Conservation (phyloP, 441 rosid species). For the Lagerstroemia fauriei region DNA sequence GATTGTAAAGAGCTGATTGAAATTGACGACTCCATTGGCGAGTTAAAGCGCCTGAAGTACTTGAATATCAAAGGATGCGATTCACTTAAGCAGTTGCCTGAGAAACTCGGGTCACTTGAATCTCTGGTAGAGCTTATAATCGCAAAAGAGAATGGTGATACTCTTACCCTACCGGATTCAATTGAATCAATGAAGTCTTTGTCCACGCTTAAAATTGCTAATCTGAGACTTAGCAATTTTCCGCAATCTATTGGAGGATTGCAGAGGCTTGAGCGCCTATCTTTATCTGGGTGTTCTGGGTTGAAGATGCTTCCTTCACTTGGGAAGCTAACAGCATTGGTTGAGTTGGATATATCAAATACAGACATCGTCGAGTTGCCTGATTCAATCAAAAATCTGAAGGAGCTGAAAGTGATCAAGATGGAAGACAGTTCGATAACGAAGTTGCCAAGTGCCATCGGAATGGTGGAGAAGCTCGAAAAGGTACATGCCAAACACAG, state of each 20-base stretch:
- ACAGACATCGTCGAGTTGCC: neutral
- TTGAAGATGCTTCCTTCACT: conserved; percentile 2
- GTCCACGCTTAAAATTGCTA: neutral
- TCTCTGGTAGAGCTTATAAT: neutral
- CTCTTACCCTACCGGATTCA: neutral
- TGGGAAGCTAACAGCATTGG: neutral
- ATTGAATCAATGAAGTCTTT: neutral
- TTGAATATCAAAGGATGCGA: conserved; percentile 1
- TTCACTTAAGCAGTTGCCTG: neutral
- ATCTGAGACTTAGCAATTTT: neutral
- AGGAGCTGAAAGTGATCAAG: conserved; percentile 12
- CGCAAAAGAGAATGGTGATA: too few relatives aligned
- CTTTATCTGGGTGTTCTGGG: neutral
- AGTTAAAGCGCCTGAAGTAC: conserved; percentile 6
- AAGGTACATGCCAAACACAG: neutral
- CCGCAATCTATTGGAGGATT: neutral
- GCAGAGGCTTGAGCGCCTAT: neutral
- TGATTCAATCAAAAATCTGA: neutral
- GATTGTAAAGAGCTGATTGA: neutral
- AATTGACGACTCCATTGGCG: neutral
- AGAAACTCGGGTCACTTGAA: neutral
- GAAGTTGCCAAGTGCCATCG: neutral
- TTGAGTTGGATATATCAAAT: conserved; percentile 5
- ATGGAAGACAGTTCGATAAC: neutral
- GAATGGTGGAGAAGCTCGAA: neutral